Base-by-base conservation (phyloP, 768 basidiomycete genomes). In the Hygrocybe coccinea region DNA sequence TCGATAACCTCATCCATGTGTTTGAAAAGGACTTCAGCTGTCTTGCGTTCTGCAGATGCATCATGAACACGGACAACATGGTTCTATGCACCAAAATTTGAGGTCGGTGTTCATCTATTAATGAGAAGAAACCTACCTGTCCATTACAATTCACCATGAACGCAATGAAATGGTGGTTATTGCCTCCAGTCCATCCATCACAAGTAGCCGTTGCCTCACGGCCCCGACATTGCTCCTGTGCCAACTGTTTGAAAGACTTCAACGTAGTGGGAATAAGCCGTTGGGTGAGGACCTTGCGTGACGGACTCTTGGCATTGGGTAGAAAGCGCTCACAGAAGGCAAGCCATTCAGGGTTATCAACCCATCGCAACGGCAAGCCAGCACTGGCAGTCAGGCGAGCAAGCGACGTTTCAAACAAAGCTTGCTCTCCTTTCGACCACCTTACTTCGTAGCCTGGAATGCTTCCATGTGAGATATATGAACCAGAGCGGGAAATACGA, bases 121-220 rank as follows among this genome's bases (percentile, higher is more conserved):
- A 48, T 22, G 15, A 48, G 41, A n/a, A 51, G 35, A 45, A 24
- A 68, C 65, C 56, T 69, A 58, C 22, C 38, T 52, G 11, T 39
- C 61, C 51, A 12, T 49, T 52, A 29, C 29, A 29, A 1, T 62
- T 63, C 15, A 69, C 56, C 68, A 74, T 72, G 41, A 71, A 73
- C 7, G 65, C 73, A 59, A 71, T 52, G 8, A 70, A 53, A 57
- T 71, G 73, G 25, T 65, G 60, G 36, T 55, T 29, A 47, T 75
- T 74, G 9, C 56, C 6, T 0, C 71, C 73, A 5, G 65, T 69
- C 74, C 72, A 75, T 8, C 74, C 69, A 65, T 74, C 71, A 39
- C 59, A 62, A 56, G 74, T 72, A 21, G 69, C 15, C 2, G 69
- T 74, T 6, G 46, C 66, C 12, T 61, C 34, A 1, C 48, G 35